Evolutionary conservation across 2,329 filamentous ascomycete genomes (phyloP).

Genomic region (Tolypocladium guangdongense): DNA sequence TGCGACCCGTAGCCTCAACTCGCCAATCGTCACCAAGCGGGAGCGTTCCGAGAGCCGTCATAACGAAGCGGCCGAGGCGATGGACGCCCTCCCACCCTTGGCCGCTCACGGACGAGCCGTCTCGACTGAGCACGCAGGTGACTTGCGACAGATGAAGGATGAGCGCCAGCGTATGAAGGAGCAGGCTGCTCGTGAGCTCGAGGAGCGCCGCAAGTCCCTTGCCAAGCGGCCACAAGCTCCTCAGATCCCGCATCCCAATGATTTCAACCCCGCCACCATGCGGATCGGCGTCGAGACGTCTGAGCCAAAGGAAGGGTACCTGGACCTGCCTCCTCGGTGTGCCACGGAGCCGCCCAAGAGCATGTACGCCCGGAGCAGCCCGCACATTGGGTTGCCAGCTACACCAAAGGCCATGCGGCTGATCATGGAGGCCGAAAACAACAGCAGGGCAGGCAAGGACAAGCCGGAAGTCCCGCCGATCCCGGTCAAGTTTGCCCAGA

Average conservation of each 20-base stretch:
- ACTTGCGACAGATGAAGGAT: constrained; percentile 44
- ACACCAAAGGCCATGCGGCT: constrained; percentile 88
- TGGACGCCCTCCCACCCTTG: constrained; percentile 20
- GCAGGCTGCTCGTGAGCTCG: constrained; percentile 71
- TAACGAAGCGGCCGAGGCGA: constrained; percentile 19
- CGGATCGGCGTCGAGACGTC: constrained; percentile 29
- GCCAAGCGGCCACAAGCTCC: constrained; percentile 72
- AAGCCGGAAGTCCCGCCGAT: constrained; percentile 48
- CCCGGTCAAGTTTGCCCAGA: constrained; percentile 34
- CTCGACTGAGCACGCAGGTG: constrained; percentile 38
- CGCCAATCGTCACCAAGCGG: constrained; percentile 21
- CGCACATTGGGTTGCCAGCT: constrained; percentile 69
- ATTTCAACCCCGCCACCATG: constrained; percentile 25
- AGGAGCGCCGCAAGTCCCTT: constrained; percentile 76
- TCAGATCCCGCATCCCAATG: constrained; percentile 63
- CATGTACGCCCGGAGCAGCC: constrained; percentile 37
- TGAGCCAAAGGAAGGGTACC: constrained; percentile 27
- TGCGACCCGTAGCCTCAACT: constrained; percentile 28
- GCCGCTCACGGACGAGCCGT: constrained; percentile 20
- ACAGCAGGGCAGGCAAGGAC: constrained; percentile 23
- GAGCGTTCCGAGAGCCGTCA: constrained; percentile 30
- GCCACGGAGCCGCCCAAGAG: constrained; percentile 51
- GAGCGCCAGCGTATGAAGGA: constrained; percentile 60
- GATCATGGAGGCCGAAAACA: constrained; percentile 50
- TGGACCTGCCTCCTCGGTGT: constrained; percentile 44